A percentile compares a stretch with the other conserved stretches of the same genome.
phyloP scores from a whole-genome alignment of 2,329 filamentous ascomycete species.

The Penicillium sp. region DNA sequence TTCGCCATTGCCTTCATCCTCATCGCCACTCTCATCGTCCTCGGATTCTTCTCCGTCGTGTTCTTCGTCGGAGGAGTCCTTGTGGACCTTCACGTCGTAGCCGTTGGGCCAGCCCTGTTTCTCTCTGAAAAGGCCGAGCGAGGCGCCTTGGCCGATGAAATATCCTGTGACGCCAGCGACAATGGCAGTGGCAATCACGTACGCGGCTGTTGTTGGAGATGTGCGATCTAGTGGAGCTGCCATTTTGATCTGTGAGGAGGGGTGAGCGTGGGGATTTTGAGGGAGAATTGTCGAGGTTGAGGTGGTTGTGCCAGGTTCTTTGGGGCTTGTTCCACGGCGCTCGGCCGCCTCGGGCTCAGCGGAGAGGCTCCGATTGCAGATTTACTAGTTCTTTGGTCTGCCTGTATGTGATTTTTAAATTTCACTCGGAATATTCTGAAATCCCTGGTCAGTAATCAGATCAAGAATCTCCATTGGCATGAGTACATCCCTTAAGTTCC shows the following conservation, averaged over 20 bases:
- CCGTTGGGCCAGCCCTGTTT: slow-evolving; percentile 58
- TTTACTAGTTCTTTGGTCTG: neutral
- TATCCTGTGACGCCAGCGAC: slow-evolving; percentile 77
- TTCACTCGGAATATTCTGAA: no score
- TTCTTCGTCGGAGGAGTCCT: slow-evolving; percentile 47
- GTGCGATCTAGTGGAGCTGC: slow-evolving; percentile 43
- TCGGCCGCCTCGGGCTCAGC: neutral
- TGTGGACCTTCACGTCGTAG: slow-evolving; percentile 55
- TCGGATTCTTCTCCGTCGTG: slow-evolving; percentile 55
- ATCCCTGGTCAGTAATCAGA: no score
- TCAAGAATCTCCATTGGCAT: no score
- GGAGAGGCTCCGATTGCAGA: neutral
- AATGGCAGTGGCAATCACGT: slow-evolving; percentile 74
- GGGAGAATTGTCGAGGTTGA: slow-evolving; percentile 2
- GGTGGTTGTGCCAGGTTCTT: neutral
- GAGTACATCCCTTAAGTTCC: no score
- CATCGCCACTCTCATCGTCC: slow-evolving; percentile 65
- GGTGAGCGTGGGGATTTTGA: neutral
- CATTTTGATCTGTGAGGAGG: slow-evolving; percentile 31
- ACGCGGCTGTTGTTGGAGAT: slow-evolving; percentile 59
- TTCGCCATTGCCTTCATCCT: slow-evolving; percentile 63
- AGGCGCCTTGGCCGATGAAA: slow-evolving; percentile 66
- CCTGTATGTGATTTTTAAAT: no score
- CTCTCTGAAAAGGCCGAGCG: slow-evolving; percentile 69
- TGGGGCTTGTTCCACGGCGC: slow-evolving; percentile 1